These are phyloP conservation scores for Apiospora arundinis DNA, from an alignment of 2,329 filamentous ascomycete genomes.

Conservation along the genomic window DNA sequence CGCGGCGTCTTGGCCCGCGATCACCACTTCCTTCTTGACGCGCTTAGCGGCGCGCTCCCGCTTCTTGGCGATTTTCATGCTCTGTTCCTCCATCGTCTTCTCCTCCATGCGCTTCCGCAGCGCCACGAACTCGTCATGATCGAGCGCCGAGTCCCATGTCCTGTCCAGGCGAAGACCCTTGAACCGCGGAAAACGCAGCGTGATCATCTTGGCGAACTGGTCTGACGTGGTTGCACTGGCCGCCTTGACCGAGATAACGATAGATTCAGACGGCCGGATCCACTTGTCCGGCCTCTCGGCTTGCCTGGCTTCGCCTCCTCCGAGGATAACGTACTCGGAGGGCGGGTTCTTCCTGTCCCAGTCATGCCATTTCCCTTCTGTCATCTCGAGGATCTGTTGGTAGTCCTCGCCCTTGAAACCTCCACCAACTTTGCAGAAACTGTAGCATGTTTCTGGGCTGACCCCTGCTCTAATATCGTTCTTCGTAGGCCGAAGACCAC, in stretches of 20 bases:
- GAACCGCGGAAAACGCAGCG: constrained; percentile 90
- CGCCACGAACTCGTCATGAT: constrained; percentile 77
- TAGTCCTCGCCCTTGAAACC: constrained; percentile 89
- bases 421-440: constrained; percentile 98
- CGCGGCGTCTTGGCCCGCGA: constrained; percentile 71
- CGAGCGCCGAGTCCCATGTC: constrained; percentile 80
- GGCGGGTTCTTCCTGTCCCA: constrained; percentile 85
- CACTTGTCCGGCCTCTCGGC: constrained; percentile 86
- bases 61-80: constrained; percentile 78
- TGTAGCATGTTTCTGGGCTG: constrained; percentile 79
- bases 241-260: constrained; percentile 90
- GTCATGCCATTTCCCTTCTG: constrained; percentile 88
- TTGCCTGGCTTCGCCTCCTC: constrained; percentile 73
- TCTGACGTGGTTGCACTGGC: constrained; percentile 77
- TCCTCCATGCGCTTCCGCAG: constrained; percentile 73
- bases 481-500: constrained; percentile 79
- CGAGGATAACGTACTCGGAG: constrained; percentile 79
- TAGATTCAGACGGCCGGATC: constrained; percentile 87
- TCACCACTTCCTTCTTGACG: constrained; percentile 71
- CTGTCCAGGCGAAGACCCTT: constrained; percentile 83
- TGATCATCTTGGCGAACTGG: constrained; percentile 77
- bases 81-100: constrained; percentile 75
- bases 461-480: constrained; percentile 65
- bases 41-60: constrained; percentile 62
- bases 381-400: constrained; percentile 78